Evolutionary conservation across 1,139 yeast genomes (phyloP).

Genomic region (Sporopachydermia cereana): DNA sequence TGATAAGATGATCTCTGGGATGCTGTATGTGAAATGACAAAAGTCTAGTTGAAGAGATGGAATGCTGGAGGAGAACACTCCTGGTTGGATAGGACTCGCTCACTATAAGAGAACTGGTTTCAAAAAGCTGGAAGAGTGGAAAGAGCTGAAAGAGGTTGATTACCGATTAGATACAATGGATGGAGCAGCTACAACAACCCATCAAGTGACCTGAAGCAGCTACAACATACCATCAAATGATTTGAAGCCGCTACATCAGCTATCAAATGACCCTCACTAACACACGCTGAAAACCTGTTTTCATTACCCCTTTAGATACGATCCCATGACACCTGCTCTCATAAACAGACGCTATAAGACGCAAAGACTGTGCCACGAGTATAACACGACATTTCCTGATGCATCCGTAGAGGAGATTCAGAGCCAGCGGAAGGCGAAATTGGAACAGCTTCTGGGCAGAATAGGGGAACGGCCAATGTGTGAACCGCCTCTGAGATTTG

Average conservation of each 20-base stretch:
- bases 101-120: too few species aligned
- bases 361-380: conserved; percentile 16
- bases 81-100: background rate
- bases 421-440: conserved; percentile 10
- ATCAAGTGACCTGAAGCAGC: too few species aligned
- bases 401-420: conserved; percentile 14
- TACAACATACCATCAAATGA: too few species aligned
- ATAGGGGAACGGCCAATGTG: conserved; percentile 29
- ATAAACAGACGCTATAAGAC: conserved; percentile 24
- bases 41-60: background rate
- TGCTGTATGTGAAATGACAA: conserved; percentile 7
- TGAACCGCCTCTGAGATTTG: conserved; percentile 43
- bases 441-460: conserved; percentile 34
- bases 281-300: too few species aligned
- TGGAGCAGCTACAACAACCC: too few species aligned
- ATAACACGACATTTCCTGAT: conserved; percentile 25
- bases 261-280: too few species aligned
- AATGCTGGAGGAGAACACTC: background rate
- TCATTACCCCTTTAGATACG: too few species aligned
- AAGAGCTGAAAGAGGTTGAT: too few species aligned
- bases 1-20: conserved; percentile 32
- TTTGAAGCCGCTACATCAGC: too few species aligned
- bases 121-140: too few species aligned
- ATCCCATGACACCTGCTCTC: conserved; percentile 29
- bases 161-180: too few species aligned